Percentiles rank a stretch among this genome's conserved stretches.
Conservation (phyloP, 1,284 basidiomycete species). For the Naganishia albida region DNA sequence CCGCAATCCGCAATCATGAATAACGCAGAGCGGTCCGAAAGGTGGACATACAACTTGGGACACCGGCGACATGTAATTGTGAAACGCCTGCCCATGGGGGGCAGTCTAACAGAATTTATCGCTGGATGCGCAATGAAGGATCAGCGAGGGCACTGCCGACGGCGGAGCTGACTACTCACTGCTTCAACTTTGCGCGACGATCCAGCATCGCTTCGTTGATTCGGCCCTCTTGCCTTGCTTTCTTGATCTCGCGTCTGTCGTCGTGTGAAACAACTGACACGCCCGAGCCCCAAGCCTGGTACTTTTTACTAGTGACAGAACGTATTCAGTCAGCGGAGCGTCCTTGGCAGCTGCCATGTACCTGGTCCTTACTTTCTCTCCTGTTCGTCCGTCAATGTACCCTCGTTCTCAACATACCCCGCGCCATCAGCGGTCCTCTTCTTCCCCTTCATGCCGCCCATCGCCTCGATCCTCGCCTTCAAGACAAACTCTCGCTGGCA, state of each 20-base stretch:
- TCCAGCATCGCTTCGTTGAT: conserved; percentile 86
- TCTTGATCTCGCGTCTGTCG: conserved; percentile 71
- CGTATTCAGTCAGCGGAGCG: neutral
- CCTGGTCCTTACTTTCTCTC: conserved; percentile 52
- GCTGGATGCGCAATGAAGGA: neutral
- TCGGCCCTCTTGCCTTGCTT: conserved; percentile 80
- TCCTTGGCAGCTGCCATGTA: neutral
- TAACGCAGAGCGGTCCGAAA: too few relatives aligned
- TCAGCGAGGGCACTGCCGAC: neutral
- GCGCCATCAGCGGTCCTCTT: conserved; percentile 65
- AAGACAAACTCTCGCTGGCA: conserved; percentile 86
- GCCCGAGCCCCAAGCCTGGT: conserved; percentile 86
- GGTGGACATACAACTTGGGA: too few relatives aligned
- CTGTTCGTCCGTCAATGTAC: conserved; percentile 56
- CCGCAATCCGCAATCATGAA: too few relatives aligned
- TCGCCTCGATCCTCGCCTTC: conserved; percentile 79
- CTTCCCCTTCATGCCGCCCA: conserved; percentile 61
- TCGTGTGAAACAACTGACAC: conserved; percentile 61
- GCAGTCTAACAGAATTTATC: conserved; percentile 15
- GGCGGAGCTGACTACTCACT: conserved; percentile 68
- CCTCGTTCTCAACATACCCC: conserved; percentile 61
- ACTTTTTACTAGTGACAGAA: conserved; percentile 61
- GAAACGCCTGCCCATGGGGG: too few relatives aligned
- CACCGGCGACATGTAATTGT: too few relatives aligned
- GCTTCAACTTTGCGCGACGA: conserved; percentile 85